Evolutionary conservation across 495 filamentous ascomycete genomes (phyloP), one percentile per base, ranked within the genome.

Genomic region (Rusavskia elegans): DNA sequence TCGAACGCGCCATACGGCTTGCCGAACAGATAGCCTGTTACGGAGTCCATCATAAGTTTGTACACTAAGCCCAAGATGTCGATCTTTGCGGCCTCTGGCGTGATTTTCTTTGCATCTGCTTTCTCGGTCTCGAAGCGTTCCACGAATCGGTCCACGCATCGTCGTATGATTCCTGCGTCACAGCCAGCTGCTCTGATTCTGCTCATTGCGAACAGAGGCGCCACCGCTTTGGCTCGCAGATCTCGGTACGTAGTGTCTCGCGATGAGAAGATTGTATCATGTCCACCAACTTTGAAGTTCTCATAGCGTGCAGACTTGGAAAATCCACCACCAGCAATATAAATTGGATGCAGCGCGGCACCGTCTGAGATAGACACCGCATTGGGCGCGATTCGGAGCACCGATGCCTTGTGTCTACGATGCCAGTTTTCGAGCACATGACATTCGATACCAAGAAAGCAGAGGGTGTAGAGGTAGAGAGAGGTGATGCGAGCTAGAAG

Each of bases 391-490:
- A 82, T 72, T 39, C 78, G 67, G 10, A 81, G 75, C 21, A 82
- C 54, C 51, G 70, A 74, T 44, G 79, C 77, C 30, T 77, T 63
- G 56, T 86, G 83, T 72, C 84, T 77, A 63, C 89, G 87, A 45
- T 53, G 54, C 11, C 39, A 49, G 41, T 52, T 20, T 13, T 36
- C 37, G 17, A 56, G 36, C 5, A 53, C 41, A 36, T 35, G 64
- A 29, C 64, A 59, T 54, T 72, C 70, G 53, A 64, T 62, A 10
- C 71, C 70, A 13, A 64, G 53, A 50, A 66, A 75, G 49, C 64
- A 60, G 49, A 71, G 64, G 55, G 68, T 67, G 48, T 66, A 63
- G 19, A 73, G 64, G 67, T 63, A 70, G 32, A 72, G 59, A 3
- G 66, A 66, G 3, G 66, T 68, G 48, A 62, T 51, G 17, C 57